These are phyloP conservation scores for Ilyonectria robusta DNA, from an alignment of 2,329 filamentous ascomycete genomes.

Conservation along the genomic window DNA sequence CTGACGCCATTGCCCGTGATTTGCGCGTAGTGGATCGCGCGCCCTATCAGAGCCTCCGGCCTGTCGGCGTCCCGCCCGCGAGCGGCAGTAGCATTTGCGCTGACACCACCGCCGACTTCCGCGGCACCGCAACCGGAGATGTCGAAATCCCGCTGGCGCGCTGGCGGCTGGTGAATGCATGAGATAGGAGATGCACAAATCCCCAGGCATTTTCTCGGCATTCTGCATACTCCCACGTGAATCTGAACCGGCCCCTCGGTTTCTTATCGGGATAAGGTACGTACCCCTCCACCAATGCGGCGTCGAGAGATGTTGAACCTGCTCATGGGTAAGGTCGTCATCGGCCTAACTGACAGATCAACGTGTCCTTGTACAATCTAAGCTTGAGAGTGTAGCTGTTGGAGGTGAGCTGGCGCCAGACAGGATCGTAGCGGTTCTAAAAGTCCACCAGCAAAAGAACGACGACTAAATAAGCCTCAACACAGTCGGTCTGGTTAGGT, in stretches of 20 bases:
- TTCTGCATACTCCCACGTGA: constrained; percentile 22
- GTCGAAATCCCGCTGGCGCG: constrained; percentile 28
- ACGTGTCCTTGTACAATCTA: too few species aligned
- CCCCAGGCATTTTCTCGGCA: background rate
- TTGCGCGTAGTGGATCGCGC: constrained; percentile 41
- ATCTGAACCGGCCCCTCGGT: background rate
- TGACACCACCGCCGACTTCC: constrained; percentile 48
- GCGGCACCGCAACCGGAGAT: constrained; percentile 49
- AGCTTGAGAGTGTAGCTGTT: too few species aligned
- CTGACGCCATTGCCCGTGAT: constrained; percentile 54
- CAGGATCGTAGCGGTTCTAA: too few species aligned
- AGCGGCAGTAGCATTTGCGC: constrained; percentile 22
- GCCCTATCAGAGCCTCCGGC: constrained; percentile 37
- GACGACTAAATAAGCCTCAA: too few species aligned
- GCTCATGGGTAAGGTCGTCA: too few species aligned
- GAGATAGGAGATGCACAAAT: constrained; percentile 42
- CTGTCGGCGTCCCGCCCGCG: constrained; percentile 39
- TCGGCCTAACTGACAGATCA: too few species aligned
- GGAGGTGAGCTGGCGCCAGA: too few species aligned
- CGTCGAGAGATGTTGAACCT: too few species aligned
- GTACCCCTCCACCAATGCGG: background rate
- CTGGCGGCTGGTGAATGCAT: background rate
- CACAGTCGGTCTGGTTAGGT: too few species aligned
- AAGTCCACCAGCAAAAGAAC: too few species aligned
- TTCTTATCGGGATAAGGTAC: constrained; percentile 6